phyloP scores from a whole-genome alignment of 768 basidiomycete species.

The Suillus brevipes region DNA sequence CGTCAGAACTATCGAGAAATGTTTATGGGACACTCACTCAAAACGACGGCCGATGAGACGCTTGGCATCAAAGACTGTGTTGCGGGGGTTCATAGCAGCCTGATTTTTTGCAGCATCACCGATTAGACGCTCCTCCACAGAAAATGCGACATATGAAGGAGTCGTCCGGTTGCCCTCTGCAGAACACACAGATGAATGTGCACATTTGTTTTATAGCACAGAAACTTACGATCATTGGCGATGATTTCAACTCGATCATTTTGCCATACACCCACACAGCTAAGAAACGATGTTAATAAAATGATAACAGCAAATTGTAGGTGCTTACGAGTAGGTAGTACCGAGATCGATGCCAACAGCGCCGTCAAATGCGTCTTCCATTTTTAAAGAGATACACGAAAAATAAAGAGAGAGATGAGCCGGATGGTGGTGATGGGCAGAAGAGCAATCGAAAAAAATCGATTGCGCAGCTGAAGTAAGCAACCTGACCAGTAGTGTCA shows the following conservation, averaged over 20 bases:
- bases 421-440: conserved; percentile 35
- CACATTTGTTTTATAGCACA: conserved; percentile 2
- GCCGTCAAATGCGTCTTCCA: conserved; percentile 94
- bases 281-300: conserved; percentile 34
- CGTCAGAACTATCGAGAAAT: conserved; percentile 7
- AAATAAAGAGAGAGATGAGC: conserved; percentile 33
- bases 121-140: conserved; percentile 92
- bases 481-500: conserved; percentile 18
- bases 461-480: conserved; percentile 57
- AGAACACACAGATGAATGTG: conserved; percentile 6
- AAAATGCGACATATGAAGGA: conserved; percentile 99
- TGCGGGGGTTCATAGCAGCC: conserved; percentile 98
- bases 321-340: conserved; percentile 90
- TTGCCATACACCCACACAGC: conserved; percentile 99
- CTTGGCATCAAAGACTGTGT: conserved; percentile 99
- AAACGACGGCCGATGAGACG: conserved; percentile 97
- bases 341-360: conserved; percentile 97
- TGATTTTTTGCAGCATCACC: conserved; percentile 99
- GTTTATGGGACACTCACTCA: conserved; percentile 56
- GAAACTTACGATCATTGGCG: conserved; percentile 83
- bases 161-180: conserved; percentile 98
- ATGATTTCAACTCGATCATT: conserved; percentile 99
- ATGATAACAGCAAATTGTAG: conserved; percentile 12
- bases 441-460: conserved; percentile 40
- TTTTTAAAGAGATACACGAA: conserved; percentile 43